These are phyloP conservation scores for Candida ficus DNA, from an alignment of 805 yeast genomes.

Conservation along the genomic window DNA sequence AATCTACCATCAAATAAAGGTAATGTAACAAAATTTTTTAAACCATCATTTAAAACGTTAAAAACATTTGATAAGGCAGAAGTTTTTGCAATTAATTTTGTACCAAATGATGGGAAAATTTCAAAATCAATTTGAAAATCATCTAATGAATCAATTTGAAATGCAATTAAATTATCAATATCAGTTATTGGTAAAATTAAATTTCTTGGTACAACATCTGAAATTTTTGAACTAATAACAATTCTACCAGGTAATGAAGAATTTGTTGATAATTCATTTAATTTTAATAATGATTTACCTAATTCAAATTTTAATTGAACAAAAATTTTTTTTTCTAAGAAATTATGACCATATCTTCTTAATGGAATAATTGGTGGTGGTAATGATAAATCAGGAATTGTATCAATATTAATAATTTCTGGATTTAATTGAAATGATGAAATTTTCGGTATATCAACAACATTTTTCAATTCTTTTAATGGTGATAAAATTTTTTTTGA, in stretches of 20 bases:
- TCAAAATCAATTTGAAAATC: constrained; percentile 81
- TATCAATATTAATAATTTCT: constrained; percentile 45
- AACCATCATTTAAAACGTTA: constrained; percentile 29
- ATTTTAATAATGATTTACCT: constrained; percentile 39
- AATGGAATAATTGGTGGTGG: constrained; percentile 97
- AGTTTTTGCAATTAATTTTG: constrained; percentile 84
- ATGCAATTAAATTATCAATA: constrained; percentile 61
- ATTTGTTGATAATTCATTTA: constrained; percentile 33
- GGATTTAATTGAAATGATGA: constrained; percentile 20
- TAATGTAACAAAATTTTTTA: constrained; percentile 38
- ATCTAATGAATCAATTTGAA: constrained; percentile 76
- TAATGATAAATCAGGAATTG: constrained; percentile 82
- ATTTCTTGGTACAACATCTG: constrained; percentile 86
- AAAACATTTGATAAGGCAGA: constrained; percentile 63
- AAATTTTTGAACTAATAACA: constrained; percentile 68
- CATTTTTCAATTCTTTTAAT: constrained; percentile 14
- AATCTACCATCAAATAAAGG: constrained; percentile 82
- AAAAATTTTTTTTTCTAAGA: constrained; percentile 82
- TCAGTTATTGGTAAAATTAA: constrained; percentile 63
- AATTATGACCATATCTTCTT: constrained; percentile 92
- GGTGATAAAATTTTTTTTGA: constrained; percentile 21
- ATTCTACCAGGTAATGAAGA: constrained; percentile 69
- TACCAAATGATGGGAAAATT: constrained; percentile 91
- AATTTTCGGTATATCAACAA: too few species aligned
- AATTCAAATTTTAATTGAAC: constrained; percentile 68